These are phyloP conservation scores for Tuber brumale DNA, from an alignment of 495 filamentous ascomycete species.

Conservation along the genomic window DNA sequence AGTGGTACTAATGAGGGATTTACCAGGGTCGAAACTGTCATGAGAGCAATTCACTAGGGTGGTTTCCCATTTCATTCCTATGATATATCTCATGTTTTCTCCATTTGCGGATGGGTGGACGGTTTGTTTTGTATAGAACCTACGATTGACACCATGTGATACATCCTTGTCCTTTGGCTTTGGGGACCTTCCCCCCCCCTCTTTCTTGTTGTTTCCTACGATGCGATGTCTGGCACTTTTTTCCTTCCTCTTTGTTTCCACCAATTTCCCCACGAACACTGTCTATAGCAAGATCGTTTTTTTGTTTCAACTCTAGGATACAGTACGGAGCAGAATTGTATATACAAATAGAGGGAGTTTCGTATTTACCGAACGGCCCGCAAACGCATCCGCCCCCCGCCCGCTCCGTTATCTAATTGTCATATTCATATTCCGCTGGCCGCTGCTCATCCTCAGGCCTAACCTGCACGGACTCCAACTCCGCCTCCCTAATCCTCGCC, in stretches of 20 bases:
- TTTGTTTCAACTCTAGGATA: neutral
- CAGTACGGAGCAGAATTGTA: neutral
- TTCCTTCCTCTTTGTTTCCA: neutral
- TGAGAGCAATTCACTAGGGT: conserved; percentile 37
- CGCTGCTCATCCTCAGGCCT: conserved; percentile 5
- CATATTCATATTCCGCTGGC: conserved; percentile 6
- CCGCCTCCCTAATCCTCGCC: conserved; percentile 56
- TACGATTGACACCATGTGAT: neutral
- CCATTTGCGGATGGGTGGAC: neutral
- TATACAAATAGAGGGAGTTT: conserved; percentile 17
- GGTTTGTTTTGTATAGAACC: neutral
- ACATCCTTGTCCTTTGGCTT: neutral
- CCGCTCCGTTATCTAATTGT: conserved; percentile 1
- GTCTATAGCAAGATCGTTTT: conserved; percentile 12
- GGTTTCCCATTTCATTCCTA: neutral
- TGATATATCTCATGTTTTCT: neutral
- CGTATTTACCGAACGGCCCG: neutral
- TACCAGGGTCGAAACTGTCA: conserved; percentile 39
- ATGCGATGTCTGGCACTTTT: neutral
- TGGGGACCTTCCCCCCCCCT: neutral
- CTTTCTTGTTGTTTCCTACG: neutral
- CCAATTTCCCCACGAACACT: conserved; percentile 2
- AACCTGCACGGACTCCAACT: conserved; percentile 44
- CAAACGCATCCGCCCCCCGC: conserved; percentile 6
- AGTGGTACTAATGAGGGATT: conserved; percentile 12